Conservation (phyloP, 192 early-diverging fungal species). For the Allomyces macrogynus region DNA sequence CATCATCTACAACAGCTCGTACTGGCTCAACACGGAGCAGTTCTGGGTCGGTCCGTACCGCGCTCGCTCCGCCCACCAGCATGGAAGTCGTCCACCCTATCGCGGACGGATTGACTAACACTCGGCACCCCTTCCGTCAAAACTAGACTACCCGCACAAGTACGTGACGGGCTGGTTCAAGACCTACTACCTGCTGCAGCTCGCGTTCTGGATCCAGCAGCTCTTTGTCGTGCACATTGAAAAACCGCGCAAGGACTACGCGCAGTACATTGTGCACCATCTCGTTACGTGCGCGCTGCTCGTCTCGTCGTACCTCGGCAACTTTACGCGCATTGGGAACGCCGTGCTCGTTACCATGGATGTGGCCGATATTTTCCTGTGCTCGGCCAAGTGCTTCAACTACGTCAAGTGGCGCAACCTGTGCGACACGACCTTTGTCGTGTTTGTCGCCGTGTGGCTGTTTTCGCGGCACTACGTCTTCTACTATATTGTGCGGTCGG, state of each 20-base stretch:
- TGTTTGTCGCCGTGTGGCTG: slow-evolving; percentile 57
- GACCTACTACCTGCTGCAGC: slow-evolving; percentile 51
- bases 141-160: slow-evolving; percentile 34
- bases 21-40: slow-evolving; percentile 49
- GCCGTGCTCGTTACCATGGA: slow-evolving; percentile 59
- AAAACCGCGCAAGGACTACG: slow-evolving; percentile 50
- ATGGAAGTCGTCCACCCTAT: no score
- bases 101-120: no score
- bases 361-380: slow-evolving; percentile 54
- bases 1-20: slow-evolving; percentile 40
- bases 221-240: slow-evolving; percentile 50
- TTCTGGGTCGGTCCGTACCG: slow-evolving; percentile 31
- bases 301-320: slow-evolving; percentile 36
- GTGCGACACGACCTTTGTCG: slow-evolving; percentile 49
- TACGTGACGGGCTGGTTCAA: slow-evolving; percentile 32
- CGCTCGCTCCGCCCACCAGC: no score
- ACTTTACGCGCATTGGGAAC: slow-evolving; percentile 61
- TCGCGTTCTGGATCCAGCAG: slow-evolving; percentile 65
- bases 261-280: slow-evolving; percentile 53
- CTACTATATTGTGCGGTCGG: slow-evolving; percentile 42
- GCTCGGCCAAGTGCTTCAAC: slow-evolving; percentile 57
- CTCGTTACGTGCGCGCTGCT: slow-evolving; percentile 50
- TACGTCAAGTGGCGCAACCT: slow-evolving; percentile 37
- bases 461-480: slow-evolving; percentile 51
- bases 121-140: neutral